Percentiles rank a stretch among this genome's conserved stretches.
Conservation (phyloP, 371 early-diverging fungal genomes). For the Mucor plumbeus region DNA sequence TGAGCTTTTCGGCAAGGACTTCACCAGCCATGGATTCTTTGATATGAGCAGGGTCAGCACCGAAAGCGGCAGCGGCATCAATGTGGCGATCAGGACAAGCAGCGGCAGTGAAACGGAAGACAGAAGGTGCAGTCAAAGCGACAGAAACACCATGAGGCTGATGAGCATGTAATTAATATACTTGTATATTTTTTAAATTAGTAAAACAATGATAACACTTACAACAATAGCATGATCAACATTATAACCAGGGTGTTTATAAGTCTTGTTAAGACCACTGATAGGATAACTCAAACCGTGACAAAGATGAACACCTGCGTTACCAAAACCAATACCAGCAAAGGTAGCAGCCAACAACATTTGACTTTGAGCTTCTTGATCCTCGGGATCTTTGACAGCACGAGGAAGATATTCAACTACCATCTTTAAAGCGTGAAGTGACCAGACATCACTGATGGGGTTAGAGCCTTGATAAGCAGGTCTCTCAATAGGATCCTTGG, state of each 20-base stretch:
- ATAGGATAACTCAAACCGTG: constrained; percentile 78
- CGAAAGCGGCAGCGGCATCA: constrained; percentile 83
- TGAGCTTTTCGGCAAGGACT: constrained; percentile 77
- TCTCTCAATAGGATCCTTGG: constrained; percentile 80
- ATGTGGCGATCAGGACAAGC: constrained; percentile 87
- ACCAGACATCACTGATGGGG: constrained; percentile 93
- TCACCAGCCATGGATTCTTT: constrained; percentile 79
- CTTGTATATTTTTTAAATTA: background rate
- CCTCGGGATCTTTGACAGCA: constrained; percentile 73
- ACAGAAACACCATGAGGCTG: constrained; percentile 82
- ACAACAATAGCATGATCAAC: constrained; percentile 78
- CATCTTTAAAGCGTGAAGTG: constrained; percentile 81
- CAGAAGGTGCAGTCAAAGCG: constrained; percentile 88
- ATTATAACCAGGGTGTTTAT: constrained; percentile 84
- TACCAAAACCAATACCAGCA: constrained; percentile 94
- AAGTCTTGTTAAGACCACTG: constrained; percentile 81
- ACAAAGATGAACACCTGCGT: constrained; percentile 86
- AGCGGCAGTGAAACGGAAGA: constrained; percentile 83
- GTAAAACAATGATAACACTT: constrained; percentile 17
- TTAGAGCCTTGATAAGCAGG: constrained; percentile 94
- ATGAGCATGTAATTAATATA: constrained; percentile 11
- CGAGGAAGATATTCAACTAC: constrained; percentile 81
- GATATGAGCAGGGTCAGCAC: constrained; percentile 70
- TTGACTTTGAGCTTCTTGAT: constrained; percentile 78
- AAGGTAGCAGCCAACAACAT: constrained; percentile 93